Conservation (phyloP, 2,329 filamentous ascomycete genomes). For the Lecanosticta acicola region DNA sequence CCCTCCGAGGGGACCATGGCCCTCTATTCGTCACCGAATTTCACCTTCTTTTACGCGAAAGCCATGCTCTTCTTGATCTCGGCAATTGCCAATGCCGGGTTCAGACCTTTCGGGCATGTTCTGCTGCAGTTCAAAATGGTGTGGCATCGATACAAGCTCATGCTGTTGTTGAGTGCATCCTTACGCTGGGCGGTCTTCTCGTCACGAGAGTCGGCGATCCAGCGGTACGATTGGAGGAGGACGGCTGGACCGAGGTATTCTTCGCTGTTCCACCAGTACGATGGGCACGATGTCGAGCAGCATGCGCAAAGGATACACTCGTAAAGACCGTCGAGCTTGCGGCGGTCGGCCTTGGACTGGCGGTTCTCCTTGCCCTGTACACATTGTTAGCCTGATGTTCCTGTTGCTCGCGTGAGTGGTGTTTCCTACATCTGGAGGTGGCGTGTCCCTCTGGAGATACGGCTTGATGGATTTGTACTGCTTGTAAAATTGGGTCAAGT, state of each 20-base stretch:
- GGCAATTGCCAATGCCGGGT: slow-evolving; percentile 90
- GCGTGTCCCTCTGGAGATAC: slow-evolving; percentile 87
- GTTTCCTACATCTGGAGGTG: slow-evolving; percentile 68
- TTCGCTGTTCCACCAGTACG: slow-evolving; percentile 99
- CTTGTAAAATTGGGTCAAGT: slow-evolving; percentile 99
- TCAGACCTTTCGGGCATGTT: slow-evolving; percentile 96
- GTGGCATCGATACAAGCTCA: slow-evolving; percentile 98
- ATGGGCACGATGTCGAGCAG: slow-evolving; percentile 98
- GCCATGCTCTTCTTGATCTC: slow-evolving; percentile 99
- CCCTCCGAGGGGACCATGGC: neutral
- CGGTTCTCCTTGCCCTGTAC: slow-evolving; percentile 81
- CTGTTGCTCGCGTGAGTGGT: neutral
- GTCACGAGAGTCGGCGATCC: slow-evolving; percentile 92
- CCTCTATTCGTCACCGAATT: neutral
- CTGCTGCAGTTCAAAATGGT: slow-evolving; percentile 98
- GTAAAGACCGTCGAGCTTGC: slow-evolving; percentile 96
- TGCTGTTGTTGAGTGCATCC: slow-evolving; percentile 91
- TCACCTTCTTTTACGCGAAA: slow-evolving; percentile 30
- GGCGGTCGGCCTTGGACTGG: slow-evolving; percentile 85
- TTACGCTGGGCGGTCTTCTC: slow-evolving; percentile 83
- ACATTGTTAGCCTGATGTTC: slow-evolving; percentile 15
- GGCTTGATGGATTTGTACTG: slow-evolving; percentile 99
- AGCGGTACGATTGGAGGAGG: slow-evolving; percentile 94
- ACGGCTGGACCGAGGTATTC: slow-evolving; percentile 97
- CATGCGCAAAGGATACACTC: slow-evolving; percentile 99